A percentile compares a stretch with the other conserved stretches of the same genome.
phyloP scores from a whole-genome alignment of 2,329 filamentous ascomycete genomes.

The Chrysoporthe deuterocubensis region DNA sequence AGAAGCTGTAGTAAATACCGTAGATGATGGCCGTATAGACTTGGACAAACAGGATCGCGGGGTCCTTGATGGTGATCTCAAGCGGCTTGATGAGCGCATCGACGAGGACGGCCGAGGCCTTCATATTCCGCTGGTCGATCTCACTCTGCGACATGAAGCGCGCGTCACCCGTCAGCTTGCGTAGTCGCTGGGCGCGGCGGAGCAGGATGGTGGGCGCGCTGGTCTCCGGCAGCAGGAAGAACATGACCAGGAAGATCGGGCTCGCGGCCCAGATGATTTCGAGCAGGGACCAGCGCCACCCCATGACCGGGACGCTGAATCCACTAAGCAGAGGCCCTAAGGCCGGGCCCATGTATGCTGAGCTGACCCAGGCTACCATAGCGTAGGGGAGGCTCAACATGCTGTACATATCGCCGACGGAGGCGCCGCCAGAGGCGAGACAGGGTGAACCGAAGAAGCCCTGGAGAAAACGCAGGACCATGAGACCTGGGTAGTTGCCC shows the following conservation, averaged over 20 bases:
- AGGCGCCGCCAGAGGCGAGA: constrained; percentile 62
- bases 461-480: constrained; percentile 67
- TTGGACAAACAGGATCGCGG: constrained; percentile 65
- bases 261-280: constrained; percentile 66
- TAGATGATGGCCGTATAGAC: constrained; percentile 66
- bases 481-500: constrained; percentile 64
- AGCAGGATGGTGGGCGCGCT: constrained; percentile 62
- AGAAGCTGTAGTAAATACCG: constrained; percentile 65
- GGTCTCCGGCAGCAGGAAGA: constrained; percentile 68
- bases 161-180: constrained; percentile 61
- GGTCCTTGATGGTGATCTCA: constrained; percentile 64
- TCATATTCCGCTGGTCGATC: constrained; percentile 63
- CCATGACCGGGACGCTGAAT: constrained; percentile 60
- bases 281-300: constrained; percentile 68
- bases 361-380: constrained; percentile 62
- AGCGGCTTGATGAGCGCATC: constrained; percentile 65
- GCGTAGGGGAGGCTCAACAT: constrained; percentile 60
- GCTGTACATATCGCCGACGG: constrained; percentile 58
- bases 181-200: constrained; percentile 63
- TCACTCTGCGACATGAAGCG: constrained; percentile 65
- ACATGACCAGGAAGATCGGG: constrained; percentile 64
- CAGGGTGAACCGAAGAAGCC: constrained; percentile 70
- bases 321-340: constrained; percentile 65
- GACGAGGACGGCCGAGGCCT: constrained; percentile 48
- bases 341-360: constrained; percentile 50